Conservation (phyloP, 768 basidiomycete genomes). For the Mycena leptocephala region DNA sequence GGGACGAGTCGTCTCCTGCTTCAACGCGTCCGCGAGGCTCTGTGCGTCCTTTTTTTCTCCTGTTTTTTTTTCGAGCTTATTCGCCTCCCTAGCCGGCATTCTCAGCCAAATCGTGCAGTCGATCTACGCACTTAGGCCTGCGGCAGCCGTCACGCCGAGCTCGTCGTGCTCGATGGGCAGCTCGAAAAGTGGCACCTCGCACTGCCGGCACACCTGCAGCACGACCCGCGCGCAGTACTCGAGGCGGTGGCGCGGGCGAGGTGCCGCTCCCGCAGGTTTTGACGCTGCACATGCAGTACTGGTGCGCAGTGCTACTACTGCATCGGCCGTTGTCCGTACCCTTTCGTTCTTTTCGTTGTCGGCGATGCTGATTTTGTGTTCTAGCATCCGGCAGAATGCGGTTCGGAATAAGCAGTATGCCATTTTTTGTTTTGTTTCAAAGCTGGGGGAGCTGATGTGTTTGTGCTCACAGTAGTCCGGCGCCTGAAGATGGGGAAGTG, state of each 20-base stretch:
- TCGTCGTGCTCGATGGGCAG: conserved; percentile 69
- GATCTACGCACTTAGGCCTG: conserved; percentile 78
- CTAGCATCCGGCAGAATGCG: conserved; percentile 59
- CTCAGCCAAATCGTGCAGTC: conserved; percentile 78
- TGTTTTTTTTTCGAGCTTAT: conserved; percentile 22
- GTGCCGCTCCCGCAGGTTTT: conserved; percentile 76
- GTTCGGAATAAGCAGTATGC: conserved; percentile 59
- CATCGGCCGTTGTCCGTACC: conserved; percentile 84
- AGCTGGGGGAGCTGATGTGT: not conserved
- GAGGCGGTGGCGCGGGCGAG: not conserved
- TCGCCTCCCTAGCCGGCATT: conserved; percentile 70
- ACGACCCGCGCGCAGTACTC: conserved; percentile 58
- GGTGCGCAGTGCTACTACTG: conserved; percentile 83
- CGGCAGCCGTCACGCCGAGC: conserved; percentile 72
- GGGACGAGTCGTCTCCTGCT: conserved; percentile 78
- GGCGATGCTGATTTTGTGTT: conserved; percentile 23
- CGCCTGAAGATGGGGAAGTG: conserved; percentile 67
- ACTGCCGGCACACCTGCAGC: conserved; percentile 78
- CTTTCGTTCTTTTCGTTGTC: conserved; percentile 6
- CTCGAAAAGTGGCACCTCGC: conserved; percentile 86
- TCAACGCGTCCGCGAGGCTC: conserved; percentile 81
- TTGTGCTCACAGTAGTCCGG: conserved; percentile 50
- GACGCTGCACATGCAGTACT: conserved; percentile 89
- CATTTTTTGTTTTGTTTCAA: not conserved
- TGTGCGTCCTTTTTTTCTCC: conserved; percentile 61